Evolutionary conservation across 441 rosid species (phyloP).

Genomic region (Croton setiger): DNA sequence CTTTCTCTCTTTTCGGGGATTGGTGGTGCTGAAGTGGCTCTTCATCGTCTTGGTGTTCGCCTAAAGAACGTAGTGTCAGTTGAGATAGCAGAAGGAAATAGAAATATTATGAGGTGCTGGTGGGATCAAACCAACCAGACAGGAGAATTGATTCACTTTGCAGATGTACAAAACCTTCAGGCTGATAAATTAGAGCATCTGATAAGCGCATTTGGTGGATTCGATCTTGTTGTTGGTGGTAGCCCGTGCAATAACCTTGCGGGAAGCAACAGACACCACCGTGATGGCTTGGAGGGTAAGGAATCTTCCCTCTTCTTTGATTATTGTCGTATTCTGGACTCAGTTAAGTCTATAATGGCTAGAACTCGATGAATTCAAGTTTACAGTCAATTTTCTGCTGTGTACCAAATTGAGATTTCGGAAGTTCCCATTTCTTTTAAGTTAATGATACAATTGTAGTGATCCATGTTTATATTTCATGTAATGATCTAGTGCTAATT

Average conservation of each 20-base stretch:
- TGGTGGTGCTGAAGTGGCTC: slow-evolving; percentile 92
- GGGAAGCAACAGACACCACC: slow-evolving; percentile 64
- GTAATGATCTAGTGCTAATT: too few species aligned
- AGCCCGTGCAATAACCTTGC: slow-evolving; percentile 89
- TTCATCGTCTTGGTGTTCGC: slow-evolving; percentile 66
- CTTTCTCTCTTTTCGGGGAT: slow-evolving; percentile 92
- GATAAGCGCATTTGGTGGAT: slow-evolving; percentile 60
- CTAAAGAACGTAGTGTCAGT: slow-evolving; percentile 72
- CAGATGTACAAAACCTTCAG: slow-evolving; percentile 47
- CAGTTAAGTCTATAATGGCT: slow-evolving; percentile 35
- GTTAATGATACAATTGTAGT: too few species aligned
- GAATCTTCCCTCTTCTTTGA: slow-evolving; percentile 73
- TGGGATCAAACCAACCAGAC: slow-evolving; percentile 90
- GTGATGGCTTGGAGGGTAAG: slow-evolving; percentile 83
- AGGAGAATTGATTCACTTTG: slow-evolving; percentile 49
- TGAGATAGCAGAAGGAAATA: slow-evolving; percentile 63
- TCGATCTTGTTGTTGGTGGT: slow-evolving; percentile 83
- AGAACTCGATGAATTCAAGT: slow-evolving; percentile 24
- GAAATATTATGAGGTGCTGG: slow-evolving; percentile 55
- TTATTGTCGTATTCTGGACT: slow-evolving; percentile 58
- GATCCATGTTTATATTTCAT: too few species aligned
- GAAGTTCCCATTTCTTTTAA: too few species aligned
- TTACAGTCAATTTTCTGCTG: too few species aligned
- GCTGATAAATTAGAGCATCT: slow-evolving; percentile 42
- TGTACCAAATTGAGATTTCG: too few species aligned